Evolutionary conservation across 306 rosid genomes (phyloP).

Genomic region (Begonia fuchsioides): DNA sequence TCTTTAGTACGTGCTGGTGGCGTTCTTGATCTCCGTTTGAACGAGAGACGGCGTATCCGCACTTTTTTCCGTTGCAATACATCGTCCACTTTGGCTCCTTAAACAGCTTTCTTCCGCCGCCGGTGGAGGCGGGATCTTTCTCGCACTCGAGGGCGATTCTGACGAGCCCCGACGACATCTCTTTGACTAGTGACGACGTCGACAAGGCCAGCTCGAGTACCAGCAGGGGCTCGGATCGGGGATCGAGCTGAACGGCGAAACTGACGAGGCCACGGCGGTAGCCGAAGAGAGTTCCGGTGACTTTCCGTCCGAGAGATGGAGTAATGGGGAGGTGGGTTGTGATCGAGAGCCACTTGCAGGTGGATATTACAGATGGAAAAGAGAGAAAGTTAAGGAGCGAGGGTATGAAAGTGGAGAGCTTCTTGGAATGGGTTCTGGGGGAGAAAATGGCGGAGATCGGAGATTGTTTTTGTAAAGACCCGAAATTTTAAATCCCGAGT

Average conservation of each 20-base stretch:
- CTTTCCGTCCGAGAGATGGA: constrained; percentile 40
- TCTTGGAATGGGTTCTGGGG: constrained; percentile 9
- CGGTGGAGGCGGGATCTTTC: constrained; percentile 7
- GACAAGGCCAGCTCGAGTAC: constrained; percentile 72
- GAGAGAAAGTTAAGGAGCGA: constrained; percentile 51
- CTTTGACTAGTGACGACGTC: constrained; percentile 60
- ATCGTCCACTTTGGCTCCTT: constrained; percentile 69
- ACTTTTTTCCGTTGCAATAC: constrained; percentile 75
- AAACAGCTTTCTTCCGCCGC: constrained; percentile 27
- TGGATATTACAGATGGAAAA: constrained; percentile 31
- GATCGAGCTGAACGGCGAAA: constrained; percentile 79
- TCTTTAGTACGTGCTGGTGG: constrained; percentile 49
- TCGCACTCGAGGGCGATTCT: constrained; percentile 75
- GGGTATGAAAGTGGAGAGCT: constrained; percentile 36
- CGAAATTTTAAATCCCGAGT: too few species aligned
- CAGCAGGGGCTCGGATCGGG: constrained; percentile 46
- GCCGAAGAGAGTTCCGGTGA: constrained; percentile 91
- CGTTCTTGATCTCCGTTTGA: constrained; percentile 43
- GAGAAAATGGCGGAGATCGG: constrained; percentile 16
- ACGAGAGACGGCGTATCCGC: constrained; percentile 57
- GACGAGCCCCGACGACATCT: constrained; percentile 88
- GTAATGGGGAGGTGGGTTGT: constrained; percentile 36
- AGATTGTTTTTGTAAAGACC: constrained; percentile 17
- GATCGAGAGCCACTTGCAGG: constrained; percentile 62
- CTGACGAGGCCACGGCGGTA: constrained; percentile 74